These are phyloP conservation scores for Sarocladium strictum DNA, from an alignment of 2,329 filamentous ascomycete genomes.

Conservation along the genomic window DNA sequence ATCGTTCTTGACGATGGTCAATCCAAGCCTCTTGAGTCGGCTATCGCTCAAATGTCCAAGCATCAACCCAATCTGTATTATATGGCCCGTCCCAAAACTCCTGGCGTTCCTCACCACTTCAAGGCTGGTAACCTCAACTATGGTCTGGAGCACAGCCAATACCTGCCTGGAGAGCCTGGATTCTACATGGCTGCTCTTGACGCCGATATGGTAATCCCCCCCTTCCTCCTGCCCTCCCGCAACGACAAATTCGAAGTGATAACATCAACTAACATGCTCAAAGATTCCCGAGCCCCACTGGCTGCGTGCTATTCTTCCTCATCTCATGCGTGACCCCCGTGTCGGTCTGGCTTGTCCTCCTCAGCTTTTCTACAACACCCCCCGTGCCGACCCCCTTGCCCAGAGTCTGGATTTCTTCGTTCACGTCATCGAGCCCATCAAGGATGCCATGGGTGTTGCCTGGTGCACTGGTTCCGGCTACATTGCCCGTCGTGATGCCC, in stretches of 20 bases:
- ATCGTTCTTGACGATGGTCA: conserved; percentile 50
- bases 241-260: too few species aligned
- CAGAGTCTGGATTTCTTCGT: conserved; percentile 55
- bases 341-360: conserved; percentile 55
- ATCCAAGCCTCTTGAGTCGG: conserved; percentile 34
- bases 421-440: conserved; percentile 45
- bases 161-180: conserved; percentile 48
- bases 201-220: conserved; percentile 55
- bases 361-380: conserved; percentile 59
- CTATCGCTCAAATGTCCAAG: conserved; percentile 29
- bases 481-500: conserved; percentile 49
- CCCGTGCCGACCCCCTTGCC: conserved; percentile 49
- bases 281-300: conserved; percentile 55
- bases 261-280: conserved; percentile 1
- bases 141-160: conserved; percentile 43
- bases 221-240: not conserved
- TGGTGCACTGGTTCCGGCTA: conserved; percentile 63
- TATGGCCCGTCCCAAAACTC: conserved; percentile 42
- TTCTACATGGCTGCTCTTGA: conserved; percentile 59
- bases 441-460: conserved; percentile 47
- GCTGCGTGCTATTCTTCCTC: conserved; percentile 54
- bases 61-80: conserved; percentile 46
- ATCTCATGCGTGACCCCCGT: conserved; percentile 50
- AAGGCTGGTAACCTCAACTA: conserved; percentile 62
- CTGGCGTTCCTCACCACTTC: conserved; percentile 48